These are phyloP conservation scores for Nigrospora sphaerica DNA, from an alignment of 2,329 filamentous ascomycete species.

Conservation along the genomic window DNA sequence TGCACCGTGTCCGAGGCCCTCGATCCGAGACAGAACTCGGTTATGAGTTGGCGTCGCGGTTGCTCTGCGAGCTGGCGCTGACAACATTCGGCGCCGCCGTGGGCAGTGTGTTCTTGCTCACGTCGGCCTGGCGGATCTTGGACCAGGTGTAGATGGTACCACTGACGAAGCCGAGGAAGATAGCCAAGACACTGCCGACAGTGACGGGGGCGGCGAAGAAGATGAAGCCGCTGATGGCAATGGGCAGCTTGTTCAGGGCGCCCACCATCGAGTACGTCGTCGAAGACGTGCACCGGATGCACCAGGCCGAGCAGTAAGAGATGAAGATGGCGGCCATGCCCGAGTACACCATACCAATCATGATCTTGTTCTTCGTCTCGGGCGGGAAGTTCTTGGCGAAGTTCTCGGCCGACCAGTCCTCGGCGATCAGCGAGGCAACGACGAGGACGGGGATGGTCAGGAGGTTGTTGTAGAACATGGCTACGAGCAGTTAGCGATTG, in stretches of 20 bases:
- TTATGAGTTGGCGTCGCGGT: constrained; percentile 73
- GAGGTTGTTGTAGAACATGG: constrained; percentile 99
- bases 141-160: constrained; percentile 86
- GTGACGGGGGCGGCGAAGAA: constrained; percentile 96
- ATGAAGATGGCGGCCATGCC: constrained; percentile 93
- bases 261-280: constrained; percentile 99
- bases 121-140: constrained; percentile 71
- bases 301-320: constrained; percentile 99
- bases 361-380: constrained; percentile 70
- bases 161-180: constrained; percentile 83
- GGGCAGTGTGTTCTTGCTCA: constrained; percentile 59
- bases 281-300: constrained; percentile 91
- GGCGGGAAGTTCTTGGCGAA: constrained; percentile 79
- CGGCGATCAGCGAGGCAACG: constrained; percentile 70
- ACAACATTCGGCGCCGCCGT: constrained; percentile 67
- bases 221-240: constrained; percentile 83
- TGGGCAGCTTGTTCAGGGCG: constrained; percentile 94
- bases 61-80: constrained; percentile 88
- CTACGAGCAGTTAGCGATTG: constrained; percentile 40
- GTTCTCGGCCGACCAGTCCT: constrained; percentile 89
- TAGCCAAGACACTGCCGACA: constrained; percentile 84
- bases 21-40: not conserved
- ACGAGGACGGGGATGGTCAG: constrained; percentile 91
- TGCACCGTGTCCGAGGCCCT: not conserved
- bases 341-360: constrained; percentile 88